Evolutionary conservation across 2,329 filamentous ascomycete genomes (phyloP), one percentile per base, ranked within the genome.

Genomic region (Penicillium italicum): DNA sequence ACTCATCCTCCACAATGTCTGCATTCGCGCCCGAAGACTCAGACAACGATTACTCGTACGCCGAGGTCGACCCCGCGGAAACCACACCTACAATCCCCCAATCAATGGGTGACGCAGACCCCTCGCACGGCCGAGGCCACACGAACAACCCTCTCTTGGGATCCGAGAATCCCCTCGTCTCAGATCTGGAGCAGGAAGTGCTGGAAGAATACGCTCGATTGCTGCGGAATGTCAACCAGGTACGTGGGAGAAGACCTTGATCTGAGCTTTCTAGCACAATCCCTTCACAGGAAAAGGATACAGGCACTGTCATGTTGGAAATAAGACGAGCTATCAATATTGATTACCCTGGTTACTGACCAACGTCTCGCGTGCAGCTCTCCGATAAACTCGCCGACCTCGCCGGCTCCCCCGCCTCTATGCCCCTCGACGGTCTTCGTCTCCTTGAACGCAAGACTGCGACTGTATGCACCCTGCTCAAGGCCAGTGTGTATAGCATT

Each of bases 401-500:
- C 80, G 56, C 84, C 85, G 58, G 84, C 83, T 66, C 79, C 82
- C 66, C 86, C 89, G 60, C 86, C 84, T 89, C 92, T 0, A 87
- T 90, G 22, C 87, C 88, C 7, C 71, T 79, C 10, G 90, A 99
- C 73, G 88, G 90, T 9, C 80, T 99, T 65, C 82, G 94, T 51
- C 87, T 92, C 41, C 80, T 99, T 52, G 94, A 99, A 79, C 82
- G 94, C 66, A 97, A 97, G 80, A 97, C 93, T 41, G 91, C 91
- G 64, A 80, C 96, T 52, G 93, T 97, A 22, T 97, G 96, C 75
- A 99, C 94, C 60, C 76, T 97, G 71, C 82, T 99, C 71, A 99
- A 99, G 79, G 93, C 94, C 18, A 97, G 93, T 74, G 94, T 99
- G 61, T 99, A 99, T 78, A 96, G 90, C 71, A 99, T 99, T 78